Evolutionary conservation across 2,329 filamentous ascomycete species (phyloP), one percentile per base, ranked within the genome.

Genomic region (Fusarium palustre): DNA sequence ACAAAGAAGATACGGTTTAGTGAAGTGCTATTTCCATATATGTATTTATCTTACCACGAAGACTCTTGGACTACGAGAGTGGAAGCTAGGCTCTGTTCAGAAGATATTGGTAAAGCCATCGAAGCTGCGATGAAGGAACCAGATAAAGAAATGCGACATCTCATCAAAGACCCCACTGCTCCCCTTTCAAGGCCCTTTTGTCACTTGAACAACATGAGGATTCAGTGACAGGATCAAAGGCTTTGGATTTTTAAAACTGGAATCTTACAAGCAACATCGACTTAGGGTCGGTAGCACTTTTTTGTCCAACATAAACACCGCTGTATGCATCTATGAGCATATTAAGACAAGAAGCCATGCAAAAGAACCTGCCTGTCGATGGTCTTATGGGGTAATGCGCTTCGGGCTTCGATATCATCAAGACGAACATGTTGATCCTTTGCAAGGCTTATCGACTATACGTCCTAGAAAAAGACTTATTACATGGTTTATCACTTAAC

Each of bases 1-100:
- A n/a, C n/a, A n/a, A 13, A 38, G 12, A 47, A 34, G 30, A 7
- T 2, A 7, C 7, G 10, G 3, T 11, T 33, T 7, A 13, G 24
- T 20, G 24, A 16, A n/a, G 33, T 20, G 4, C 10, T 13, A 31
- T 50, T n/a, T 28, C 38, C 33, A n/a, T 16, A 39, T 12, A 31
- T 39, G 54, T 33, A 45, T 7, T n/a, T 41, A 2, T 18, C 41
- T 13, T 2, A 13, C 5, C 20, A 55, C 47, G 66, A 65, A 65
- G 62, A 18, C 18, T 5, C 3, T 36, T 33, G 18, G 20, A 39
- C 15, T 7, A 25, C 8, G 6, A n/a, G 16, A 20, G 20, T 30
- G 9, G n/a, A 31, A 28, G n/a, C n/a, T 7, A n/a, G 2, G 5
- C 20, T 36, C 31, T 30, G 28, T 20, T 31, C 12, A 20, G 38